Percentiles rank a stretch among this genome's conserved stretches.
phyloP scores from a whole-genome alignment of 1,284 basidiomycete genomes.

The Naganishia cerealis region DNA sequence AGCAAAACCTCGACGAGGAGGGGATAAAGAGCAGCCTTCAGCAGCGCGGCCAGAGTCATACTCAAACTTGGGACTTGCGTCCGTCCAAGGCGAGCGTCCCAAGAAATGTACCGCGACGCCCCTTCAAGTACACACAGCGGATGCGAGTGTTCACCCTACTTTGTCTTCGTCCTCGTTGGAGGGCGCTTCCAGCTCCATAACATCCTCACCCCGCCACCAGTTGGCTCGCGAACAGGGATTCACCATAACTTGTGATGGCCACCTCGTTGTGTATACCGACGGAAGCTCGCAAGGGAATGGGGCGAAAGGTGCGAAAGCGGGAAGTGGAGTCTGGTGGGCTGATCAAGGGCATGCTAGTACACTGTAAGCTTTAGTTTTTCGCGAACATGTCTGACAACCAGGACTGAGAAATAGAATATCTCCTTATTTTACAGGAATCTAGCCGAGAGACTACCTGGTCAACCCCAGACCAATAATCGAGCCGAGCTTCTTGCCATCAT shows the following conservation, averaged over 20 bases:
- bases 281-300: constrained; percentile 51
- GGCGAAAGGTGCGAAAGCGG: constrained; percentile 44
- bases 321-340: constrained; percentile 53
- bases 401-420: background rate
- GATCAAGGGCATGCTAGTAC: constrained; percentile 39
- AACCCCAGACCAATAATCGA: constrained; percentile 54
- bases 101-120: background rate
- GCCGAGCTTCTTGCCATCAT: constrained; percentile 54
- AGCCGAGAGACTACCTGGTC: constrained; percentile 50
- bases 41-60: background rate
- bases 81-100: background rate
- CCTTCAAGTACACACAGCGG: background rate
- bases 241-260: constrained; percentile 21
- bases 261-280: constrained; percentile 52
- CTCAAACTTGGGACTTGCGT: background rate
- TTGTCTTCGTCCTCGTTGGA: constrained; percentile 18
- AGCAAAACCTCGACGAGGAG: background rate
- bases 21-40: constrained; percentile 16
- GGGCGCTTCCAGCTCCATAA: constrained; percentile 35
- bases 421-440: constrained; percentile 40
- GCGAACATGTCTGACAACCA: background rate
- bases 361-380: constrained; percentile 20
- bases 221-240: constrained; percentile 20
- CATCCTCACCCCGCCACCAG: constrained; percentile 29
- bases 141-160: constrained; percentile 2